Evolutionary conservation across 176 grass and related monocot species (phyloP).

Genomic region (Eleusine indica): DNA sequence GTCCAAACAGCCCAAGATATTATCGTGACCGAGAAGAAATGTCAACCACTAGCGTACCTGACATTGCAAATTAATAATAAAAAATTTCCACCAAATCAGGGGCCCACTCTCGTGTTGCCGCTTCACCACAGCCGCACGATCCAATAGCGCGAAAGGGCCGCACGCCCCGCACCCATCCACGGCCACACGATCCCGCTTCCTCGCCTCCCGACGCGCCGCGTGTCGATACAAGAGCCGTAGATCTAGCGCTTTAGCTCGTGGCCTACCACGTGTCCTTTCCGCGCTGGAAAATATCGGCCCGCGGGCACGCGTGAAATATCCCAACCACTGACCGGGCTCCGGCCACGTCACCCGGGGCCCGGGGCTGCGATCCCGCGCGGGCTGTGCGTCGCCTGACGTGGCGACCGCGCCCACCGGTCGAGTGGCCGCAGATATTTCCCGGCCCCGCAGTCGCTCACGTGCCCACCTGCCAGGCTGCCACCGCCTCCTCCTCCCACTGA

Average conservation of each 20-base stretch:
- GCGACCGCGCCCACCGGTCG: conserved; percentile 45
- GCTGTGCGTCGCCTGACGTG: conserved; percentile 42
- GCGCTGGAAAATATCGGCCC: conserved; percentile 48
- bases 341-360: conserved; percentile 39
- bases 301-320: conserved; percentile 16
- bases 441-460: not conserved
- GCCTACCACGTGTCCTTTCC: conserved; percentile 43
- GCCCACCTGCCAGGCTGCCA: not conserved
- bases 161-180: not conserved
- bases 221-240: conserved; percentile 8
- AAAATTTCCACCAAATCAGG: not conserved
- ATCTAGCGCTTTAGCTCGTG: not conserved
- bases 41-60: conserved; percentile 22
- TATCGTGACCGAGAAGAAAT: conserved; percentile 21
- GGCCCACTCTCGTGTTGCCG: not conserved
- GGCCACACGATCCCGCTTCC: conserved; percentile 3
- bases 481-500: not conserved
- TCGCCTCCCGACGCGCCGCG: not conserved
- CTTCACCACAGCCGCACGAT: conserved; percentile 35
- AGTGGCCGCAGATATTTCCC: conserved; percentile 53
- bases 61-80: not conserved
- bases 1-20: conserved; percentile 37
- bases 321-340: conserved; percentile 32
- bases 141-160: not conserved
- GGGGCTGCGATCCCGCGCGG: not conserved